Percentiles rank a stretch among this genome's conserved stretches.
Conservation (phyloP, 345 rosid species). For the Euphorbia lathyris region DNA sequence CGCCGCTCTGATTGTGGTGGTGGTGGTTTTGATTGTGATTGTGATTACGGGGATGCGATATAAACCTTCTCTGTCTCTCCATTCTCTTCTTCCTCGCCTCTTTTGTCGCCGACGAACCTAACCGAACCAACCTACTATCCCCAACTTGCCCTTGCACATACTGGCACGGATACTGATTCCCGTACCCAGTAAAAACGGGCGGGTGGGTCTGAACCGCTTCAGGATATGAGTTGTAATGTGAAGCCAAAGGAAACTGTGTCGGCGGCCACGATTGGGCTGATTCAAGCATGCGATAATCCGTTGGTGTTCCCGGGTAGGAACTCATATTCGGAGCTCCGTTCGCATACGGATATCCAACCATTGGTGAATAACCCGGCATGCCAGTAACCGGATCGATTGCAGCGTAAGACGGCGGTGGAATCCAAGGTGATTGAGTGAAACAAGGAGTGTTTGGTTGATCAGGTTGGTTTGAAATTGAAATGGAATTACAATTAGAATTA, state of each 20-base stretch:
- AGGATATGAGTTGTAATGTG: slow-evolving; percentile 28
- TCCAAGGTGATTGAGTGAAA: slow-evolving; percentile 48
- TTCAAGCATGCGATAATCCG: slow-evolving; percentile 43
- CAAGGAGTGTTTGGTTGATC: slow-evolving; percentile 39
- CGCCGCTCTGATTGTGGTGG: slow-evolving; percentile 33
- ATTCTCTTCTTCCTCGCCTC: slow-evolving; percentile 98
- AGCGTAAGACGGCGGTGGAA: slow-evolving; percentile 28
- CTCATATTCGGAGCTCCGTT: slow-evolving; percentile 32
- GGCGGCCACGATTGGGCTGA: slow-evolving; percentile 45
- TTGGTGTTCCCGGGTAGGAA: slow-evolving; percentile 25
- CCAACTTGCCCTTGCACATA: slow-evolving; percentile 44
- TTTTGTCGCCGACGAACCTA: slow-evolving; percentile 80
- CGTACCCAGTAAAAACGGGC: slow-evolving; percentile 44
- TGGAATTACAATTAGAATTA: slow-evolving; percentile 24
- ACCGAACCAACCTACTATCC: slow-evolving; percentile 36
- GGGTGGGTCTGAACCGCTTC: slow-evolving; percentile 23
- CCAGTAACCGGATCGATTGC: slow-evolving; percentile 26
- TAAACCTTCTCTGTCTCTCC: slow-evolving; percentile 87
- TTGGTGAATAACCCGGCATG: slow-evolving; percentile 34
- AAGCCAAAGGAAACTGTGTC: slow-evolving; percentile 41
- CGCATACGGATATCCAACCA: slow-evolving; percentile 37
- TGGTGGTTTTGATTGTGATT: slow-evolving; percentile 40
- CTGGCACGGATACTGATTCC: slow-evolving; percentile 52
- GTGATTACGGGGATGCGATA: slow-evolving; percentile 45
- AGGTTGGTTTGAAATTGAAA: slow-evolving; percentile 22